Percentiles rank a stretch among this genome's conserved stretches.
Evolutionary conservation across 2,329 filamentous ascomycete genomes (phyloP).

Genomic region (Stagonosporopsis rhizophila): DNA sequence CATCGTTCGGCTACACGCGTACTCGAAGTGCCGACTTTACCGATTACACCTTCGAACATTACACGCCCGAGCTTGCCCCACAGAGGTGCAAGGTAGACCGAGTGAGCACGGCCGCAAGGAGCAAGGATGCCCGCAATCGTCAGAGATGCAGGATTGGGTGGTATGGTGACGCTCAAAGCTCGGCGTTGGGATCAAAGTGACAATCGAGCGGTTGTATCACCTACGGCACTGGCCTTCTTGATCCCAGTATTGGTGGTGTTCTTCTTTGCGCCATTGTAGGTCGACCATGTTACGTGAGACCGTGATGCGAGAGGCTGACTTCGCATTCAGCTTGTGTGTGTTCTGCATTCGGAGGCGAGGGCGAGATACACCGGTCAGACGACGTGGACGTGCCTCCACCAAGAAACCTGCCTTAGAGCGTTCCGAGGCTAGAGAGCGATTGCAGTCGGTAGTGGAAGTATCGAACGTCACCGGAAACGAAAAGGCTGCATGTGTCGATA

Average conservation of each 20-base stretch:
- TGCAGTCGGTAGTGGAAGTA: constrained; percentile 33
- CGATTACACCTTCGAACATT: constrained; percentile 2
- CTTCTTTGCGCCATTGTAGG: constrained; percentile 41
- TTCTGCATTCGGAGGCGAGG: constrained; percentile 31
- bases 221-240: constrained; percentile 39
- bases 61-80: background rate
- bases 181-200: constrained; percentile 11
- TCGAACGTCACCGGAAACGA: constrained; percentile 10
- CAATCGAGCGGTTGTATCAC: constrained; percentile 30
- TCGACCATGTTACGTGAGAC: background rate
- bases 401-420: constrained; percentile 30
- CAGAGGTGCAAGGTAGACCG: constrained; percentile 4
- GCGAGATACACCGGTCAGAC: constrained; percentile 12
- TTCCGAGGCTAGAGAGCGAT: constrained; percentile 30
- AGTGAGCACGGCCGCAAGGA: constrained; percentile 4
- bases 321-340: constrained; percentile 25
- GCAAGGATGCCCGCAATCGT: constrained; percentile 16
- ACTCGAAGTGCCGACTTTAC: constrained; percentile 15
- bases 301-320: constrained; percentile 2
- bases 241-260: constrained; percentile 40
- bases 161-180: constrained; percentile 5
- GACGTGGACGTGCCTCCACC: background rate
- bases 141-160: constrained; percentile 1
- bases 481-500: constrained; percentile 7
- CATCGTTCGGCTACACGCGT: constrained; percentile 5